Evolutionary conservation across 345 rosid genomes (phyloP).

Genomic region (Mallotus nudiflorus): DNA sequence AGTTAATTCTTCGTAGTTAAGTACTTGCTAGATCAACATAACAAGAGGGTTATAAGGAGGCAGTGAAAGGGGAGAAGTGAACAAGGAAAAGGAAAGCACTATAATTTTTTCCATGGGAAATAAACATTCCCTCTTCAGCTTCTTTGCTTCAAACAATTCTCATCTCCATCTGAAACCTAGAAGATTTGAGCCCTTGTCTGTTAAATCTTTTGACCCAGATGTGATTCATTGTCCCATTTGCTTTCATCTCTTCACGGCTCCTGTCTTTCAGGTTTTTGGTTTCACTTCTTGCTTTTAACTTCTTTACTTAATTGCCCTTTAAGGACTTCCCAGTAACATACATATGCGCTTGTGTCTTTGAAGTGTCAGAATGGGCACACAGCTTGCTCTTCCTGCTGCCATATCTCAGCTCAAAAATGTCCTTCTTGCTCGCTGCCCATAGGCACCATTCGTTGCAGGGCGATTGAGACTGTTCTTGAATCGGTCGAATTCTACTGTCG

Average conservation of each 20-base stretch:
- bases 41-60: too few species aligned
- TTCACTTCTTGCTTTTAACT: not conserved
- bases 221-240: constrained; percentile 56
- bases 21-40: too few species aligned
- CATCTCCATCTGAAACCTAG: too few species aligned
- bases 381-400: constrained; percentile 15
- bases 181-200: not conserved
- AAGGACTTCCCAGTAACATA: too few species aligned
- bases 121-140: too few species aligned
- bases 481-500: constrained; percentile 27
- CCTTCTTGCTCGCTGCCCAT: constrained; percentile 19
- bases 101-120: too few species aligned
- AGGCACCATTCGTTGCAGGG: constrained; percentile 27
- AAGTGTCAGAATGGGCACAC: constrained; percentile 22
- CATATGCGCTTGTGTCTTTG: too few species aligned
- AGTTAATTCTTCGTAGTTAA: too few species aligned
- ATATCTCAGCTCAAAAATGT: not conserved
- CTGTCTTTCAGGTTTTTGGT: constrained; percentile 48
- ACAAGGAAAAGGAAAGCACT: too few species aligned
- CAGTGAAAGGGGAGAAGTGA: too few species aligned
- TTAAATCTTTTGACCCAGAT: constrained; percentile 39
- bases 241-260: constrained; percentile 43
- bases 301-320: too few species aligned
- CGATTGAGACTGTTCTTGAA: constrained; percentile 39
- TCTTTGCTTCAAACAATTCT: too few species aligned